phyloP scores from a whole-genome alignment of 2,329 filamentous ascomycete genomes.

The Chaetoscypha palmicola region DNA sequence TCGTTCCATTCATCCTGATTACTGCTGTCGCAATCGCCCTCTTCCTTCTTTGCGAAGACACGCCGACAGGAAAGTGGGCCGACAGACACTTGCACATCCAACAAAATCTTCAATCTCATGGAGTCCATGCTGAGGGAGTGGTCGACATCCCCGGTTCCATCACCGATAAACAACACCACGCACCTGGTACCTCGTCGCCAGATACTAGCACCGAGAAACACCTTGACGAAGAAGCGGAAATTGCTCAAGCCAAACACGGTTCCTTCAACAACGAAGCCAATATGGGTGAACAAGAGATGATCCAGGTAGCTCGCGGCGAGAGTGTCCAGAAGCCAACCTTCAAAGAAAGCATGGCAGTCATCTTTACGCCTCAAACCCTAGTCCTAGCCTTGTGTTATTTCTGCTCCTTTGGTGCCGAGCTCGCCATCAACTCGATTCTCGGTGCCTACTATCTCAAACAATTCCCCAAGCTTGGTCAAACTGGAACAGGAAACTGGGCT shows the following conservation, averaged over 20 bases:
- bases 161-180: constrained; percentile 18
- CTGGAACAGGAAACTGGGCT: constrained; percentile 53
- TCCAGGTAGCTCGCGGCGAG: constrained; percentile 48
- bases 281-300: constrained; percentile 41
- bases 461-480: constrained; percentile 51
- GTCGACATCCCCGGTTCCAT: constrained; percentile 29
- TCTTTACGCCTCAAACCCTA: constrained; percentile 47
- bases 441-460: constrained; percentile 52
- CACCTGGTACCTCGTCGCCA: constrained; percentile 2
- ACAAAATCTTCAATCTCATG: constrained; percentile 40
- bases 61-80: constrained; percentile 74
- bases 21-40: constrained; percentile 58
- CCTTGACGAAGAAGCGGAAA: constrained; percentile 42
- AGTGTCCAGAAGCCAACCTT: constrained; percentile 49
- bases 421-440: constrained; percentile 55
- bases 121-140: constrained; percentile 35
- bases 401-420: constrained; percentile 57
- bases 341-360: constrained; percentile 39
- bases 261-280: constrained; percentile 37
- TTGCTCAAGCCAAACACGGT: constrained; percentile 35
- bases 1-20: constrained; percentile 76
- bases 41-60: constrained; percentile 70
- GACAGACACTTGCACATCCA: constrained; percentile 48
- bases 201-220: constrained; percentile 29
- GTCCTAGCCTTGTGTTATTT: constrained; percentile 51